Evolutionary conservation across 164 flowering plant genomes (phyloP).

Genomic region (Vitis amurensis): DNA sequence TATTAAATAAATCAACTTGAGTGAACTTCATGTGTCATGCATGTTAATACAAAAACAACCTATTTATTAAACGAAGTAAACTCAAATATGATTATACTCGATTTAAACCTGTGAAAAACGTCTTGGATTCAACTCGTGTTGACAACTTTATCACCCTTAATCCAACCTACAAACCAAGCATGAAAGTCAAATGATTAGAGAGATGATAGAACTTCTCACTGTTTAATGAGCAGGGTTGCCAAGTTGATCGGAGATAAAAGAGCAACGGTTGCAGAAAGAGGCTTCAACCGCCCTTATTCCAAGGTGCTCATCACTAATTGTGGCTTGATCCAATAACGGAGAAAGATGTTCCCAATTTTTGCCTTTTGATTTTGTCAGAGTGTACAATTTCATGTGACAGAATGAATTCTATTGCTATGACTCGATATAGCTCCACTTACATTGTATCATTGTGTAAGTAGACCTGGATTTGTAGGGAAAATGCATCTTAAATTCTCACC

Average conservation of each 20-base stretch:
- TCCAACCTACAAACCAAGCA: too few relatives aligned
- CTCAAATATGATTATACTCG: too few relatives aligned
- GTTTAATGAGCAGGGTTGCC: constrained; percentile 62
- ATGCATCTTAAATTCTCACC: too few relatives aligned
- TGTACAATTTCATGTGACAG: background rate
- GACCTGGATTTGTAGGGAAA: too few relatives aligned
- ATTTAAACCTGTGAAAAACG: too few relatives aligned
- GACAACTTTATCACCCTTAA: too few relatives aligned
- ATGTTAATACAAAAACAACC: too few relatives aligned
- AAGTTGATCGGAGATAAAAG: constrained; percentile 93
- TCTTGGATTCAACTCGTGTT: too few relatives aligned
- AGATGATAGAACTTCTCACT: background rate
- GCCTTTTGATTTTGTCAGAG: background rate
- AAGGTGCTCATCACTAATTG: constrained; percentile 80
- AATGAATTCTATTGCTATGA: background rate
- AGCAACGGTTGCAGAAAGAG: constrained; percentile 93
- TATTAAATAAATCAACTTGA: too few relatives aligned
- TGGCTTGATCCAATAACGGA: constrained; percentile 50
- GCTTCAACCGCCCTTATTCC: constrained; percentile 93
- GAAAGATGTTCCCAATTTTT: background rate
- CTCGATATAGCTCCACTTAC: background rate
- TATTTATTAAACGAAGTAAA: too few relatives aligned
- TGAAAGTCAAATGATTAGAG: too few relatives aligned
- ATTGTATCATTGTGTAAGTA: background rate
- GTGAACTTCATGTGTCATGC: too few relatives aligned